Percentiles rank a stretch among this genome's conserved stretches.
Conservation (phyloP, 768 basidiomycete genomes). For the Suillus discolor region DNA sequence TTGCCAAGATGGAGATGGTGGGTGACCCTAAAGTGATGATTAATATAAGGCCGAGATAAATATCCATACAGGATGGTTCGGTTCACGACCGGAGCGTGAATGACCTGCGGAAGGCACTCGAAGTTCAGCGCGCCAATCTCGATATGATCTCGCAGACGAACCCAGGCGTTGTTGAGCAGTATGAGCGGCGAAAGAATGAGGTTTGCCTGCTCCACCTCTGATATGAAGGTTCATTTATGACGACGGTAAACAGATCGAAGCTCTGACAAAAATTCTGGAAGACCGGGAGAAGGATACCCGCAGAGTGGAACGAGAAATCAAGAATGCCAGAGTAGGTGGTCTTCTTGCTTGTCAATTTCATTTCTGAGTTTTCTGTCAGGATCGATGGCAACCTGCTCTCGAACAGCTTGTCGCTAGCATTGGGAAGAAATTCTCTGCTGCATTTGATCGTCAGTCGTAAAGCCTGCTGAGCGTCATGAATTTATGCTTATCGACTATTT, state of each 20-base stretch:
- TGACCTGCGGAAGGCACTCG: conserved; percentile 62
- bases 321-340: conserved; percentile 57
- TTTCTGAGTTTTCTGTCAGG: conserved; percentile 42
- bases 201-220: conserved; percentile 42
- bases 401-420: conserved; percentile 76
- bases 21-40: conserved; percentile 16
- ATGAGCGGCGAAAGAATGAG: conserved; percentile 74
- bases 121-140: conserved; percentile 62
- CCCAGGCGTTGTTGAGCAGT: conserved; percentile 76
- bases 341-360: conserved; percentile 10
- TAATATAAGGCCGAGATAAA: conserved; percentile 10
- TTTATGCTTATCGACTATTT: not conserved
- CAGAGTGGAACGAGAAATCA: conserved; percentile 61
- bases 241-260: conserved; percentile 58
- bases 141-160: conserved; percentile 75
- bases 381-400: conserved; percentile 86
- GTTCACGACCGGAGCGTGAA: conserved; percentile 56
- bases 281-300: conserved; percentile 51
- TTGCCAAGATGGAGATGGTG: conserved; percentile 52
- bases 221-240: conserved; percentile 1
- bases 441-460: conserved; percentile 79
- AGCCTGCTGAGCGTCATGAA: not conserved
- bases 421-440: conserved; percentile 82
- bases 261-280: conserved; percentile 53
- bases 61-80: conserved; percentile 37